Base-by-base conservation (phyloP, 2,329 filamentous ascomycete species). In the Neofusicoccum umdonicola region DNA sequence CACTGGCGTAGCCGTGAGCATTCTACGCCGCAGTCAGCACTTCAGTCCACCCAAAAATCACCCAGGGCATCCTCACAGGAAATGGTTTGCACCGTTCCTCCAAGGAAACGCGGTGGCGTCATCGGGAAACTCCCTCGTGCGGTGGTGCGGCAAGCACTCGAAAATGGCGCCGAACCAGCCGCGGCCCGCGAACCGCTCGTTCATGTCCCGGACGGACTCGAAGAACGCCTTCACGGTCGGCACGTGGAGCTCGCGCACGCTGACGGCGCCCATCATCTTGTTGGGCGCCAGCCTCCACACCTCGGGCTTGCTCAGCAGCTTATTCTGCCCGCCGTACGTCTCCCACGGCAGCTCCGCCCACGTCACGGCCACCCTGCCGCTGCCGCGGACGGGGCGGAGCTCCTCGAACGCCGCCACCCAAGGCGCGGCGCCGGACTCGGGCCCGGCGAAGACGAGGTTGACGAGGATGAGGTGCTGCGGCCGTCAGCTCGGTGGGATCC, bases 241-340 rank as follows among this genome's bases (percentile, higher is more conserved):
- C 3, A 62, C 11, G 37, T 62, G 44, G 7, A 62, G 51, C 15
- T 39, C 9, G 44, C 37, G 15, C 31, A 62, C 58, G n/a, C 47
- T 62, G 19, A 62, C 58, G 6, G 58, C 58, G 2, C 22, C 58
- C 58, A 62, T 62, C 44, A 48, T 48, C 58, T 62, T 62, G 58
- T 62, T 37, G 6, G 58, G 58, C 15, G 58, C 58, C 31, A 41
- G 12, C 31, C 34, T 62, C 58, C 58, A 62, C 3, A 51, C 58
- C 8, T 62, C 58, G n/a, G 58, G 58, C 44, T 48, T 47, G 34
- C 44, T 50, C n/a, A 62, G 58, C 5, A 48, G 39, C 44, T 62
- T 62, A 34, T 62, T 62, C 45, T 50, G 44, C 9, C 58, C 58
- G 0, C 58, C 58, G 47, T 62, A 62, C 7, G 58, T 62, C 13